These are phyloP conservation scores for Collariella sp. DNA, from an alignment of 495 filamentous ascomycete genomes.

Conservation along the genomic window DNA sequence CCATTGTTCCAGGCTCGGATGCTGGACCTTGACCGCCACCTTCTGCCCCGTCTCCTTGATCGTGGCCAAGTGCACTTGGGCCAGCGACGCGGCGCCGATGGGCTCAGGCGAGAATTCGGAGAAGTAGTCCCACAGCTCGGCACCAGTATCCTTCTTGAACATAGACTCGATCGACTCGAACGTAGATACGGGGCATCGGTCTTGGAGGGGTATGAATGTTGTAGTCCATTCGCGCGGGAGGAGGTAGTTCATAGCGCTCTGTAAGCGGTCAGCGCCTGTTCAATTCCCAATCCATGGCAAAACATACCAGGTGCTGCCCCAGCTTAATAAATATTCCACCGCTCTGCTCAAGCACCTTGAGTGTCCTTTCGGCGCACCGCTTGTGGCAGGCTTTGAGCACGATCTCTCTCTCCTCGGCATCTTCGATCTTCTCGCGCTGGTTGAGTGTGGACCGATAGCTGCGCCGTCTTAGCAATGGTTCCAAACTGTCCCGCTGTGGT, in stretches of 20 bases:
- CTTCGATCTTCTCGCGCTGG: slow-evolving; percentile 47
- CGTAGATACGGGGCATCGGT: slow-evolving; percentile 89
- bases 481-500: neutral
- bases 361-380: slow-evolving; percentile 76
- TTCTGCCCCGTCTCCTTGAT: slow-evolving; percentile 74
- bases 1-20: slow-evolving; percentile 87
- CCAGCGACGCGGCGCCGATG: slow-evolving; percentile 87
- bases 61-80: slow-evolving; percentile 89
- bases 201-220: slow-evolving; percentile 93
- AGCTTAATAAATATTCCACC: slow-evolving; percentile 98
- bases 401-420: slow-evolving; percentile 52
- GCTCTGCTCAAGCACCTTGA: slow-evolving; percentile 83
- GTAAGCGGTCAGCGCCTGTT: neutral
- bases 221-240: slow-evolving; percentile 90
- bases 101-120: slow-evolving; percentile 68
- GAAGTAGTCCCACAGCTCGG: slow-evolving; percentile 73
- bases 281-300: neutral
- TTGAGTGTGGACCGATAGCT: slow-evolving; percentile 82
- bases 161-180: slow-evolving; percentile 80
- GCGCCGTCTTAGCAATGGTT: slow-evolving; percentile 9
- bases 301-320: slow-evolving; percentile 73
- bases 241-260: slow-evolving; percentile 92
- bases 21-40: slow-evolving; percentile 98
- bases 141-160: slow-evolving; percentile 76
- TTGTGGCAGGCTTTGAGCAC: slow-evolving; percentile 81